Percentiles rank a stretch among this genome's conserved stretches.
Evolutionary conservation across 164 flowering plant species (phyloP).

Genomic region (Dillenia turbinata): DNA sequence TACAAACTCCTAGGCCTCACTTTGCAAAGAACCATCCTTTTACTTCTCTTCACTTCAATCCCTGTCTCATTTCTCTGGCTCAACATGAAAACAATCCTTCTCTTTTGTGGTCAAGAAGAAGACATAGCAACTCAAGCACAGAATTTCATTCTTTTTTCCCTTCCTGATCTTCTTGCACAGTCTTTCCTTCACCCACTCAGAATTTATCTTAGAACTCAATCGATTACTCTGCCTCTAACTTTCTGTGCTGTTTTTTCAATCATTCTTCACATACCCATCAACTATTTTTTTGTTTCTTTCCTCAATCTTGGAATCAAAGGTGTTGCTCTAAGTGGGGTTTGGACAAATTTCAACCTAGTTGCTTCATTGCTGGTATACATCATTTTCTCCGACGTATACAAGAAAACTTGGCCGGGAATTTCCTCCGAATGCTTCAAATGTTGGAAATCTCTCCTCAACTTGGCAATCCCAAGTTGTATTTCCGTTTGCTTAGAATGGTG

Average conservation of each 20-base stretch:
- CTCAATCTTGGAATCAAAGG: slow-evolving; percentile 58
- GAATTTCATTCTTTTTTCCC: slow-evolving; percentile 44
- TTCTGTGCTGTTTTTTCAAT: slow-evolving; percentile 51
- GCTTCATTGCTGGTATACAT: slow-evolving; percentile 39
- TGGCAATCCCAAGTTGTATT: slow-evolving; percentile 75
- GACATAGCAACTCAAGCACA: slow-evolving; percentile 56
- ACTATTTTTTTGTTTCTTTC: slow-evolving; percentile 48
- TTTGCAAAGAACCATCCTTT: slow-evolving; percentile 47
- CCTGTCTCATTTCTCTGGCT: slow-evolving; percentile 59
- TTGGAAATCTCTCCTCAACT: slow-evolving; percentile 41
- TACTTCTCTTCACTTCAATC: slow-evolving; percentile 44
- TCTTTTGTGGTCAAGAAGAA: slow-evolving; percentile 48
- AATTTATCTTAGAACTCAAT: slow-evolving; percentile 62
- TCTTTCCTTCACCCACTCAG: slow-evolving; percentile 69
- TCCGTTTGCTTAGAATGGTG: slow-evolving; percentile 87
- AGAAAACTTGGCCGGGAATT: slow-evolving; percentile 55
- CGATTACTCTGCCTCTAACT: slow-evolving; percentile 67
- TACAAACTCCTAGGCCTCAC: slow-evolving; percentile 56
- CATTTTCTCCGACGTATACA: slow-evolving; percentile 35
- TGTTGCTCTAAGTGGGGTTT: slow-evolving; percentile 54
- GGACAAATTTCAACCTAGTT: slow-evolving; percentile 57
- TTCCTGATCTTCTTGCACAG: slow-evolving; percentile 63
- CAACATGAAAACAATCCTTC: slow-evolving; percentile 47
- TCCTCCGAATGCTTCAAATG: slow-evolving; percentile 37
- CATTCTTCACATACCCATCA: slow-evolving; percentile 65